Evolutionary conservation across 306 rosid species (phyloP).

Genomic region (Bauhinia variegata): DNA sequence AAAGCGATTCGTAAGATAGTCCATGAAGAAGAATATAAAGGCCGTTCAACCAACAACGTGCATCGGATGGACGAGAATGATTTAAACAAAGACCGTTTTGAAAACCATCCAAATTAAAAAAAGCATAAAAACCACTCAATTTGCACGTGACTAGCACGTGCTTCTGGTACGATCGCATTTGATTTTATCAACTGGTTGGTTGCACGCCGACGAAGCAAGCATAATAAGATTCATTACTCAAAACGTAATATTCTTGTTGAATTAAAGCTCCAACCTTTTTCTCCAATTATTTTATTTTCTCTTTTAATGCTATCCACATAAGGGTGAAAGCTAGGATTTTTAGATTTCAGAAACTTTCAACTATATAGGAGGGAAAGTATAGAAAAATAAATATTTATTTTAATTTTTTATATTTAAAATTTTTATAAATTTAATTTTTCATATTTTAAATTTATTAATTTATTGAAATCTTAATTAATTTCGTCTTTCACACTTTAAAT

Average conservation of each 20-base stretch:
- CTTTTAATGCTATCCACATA: not conserved
- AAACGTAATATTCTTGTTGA: not conserved
- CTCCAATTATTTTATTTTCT: not conserved
- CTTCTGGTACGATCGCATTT: not conserved
- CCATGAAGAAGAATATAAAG: not conserved
- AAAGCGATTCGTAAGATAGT: conserved; percentile 12
- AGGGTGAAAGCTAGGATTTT: not conserved
- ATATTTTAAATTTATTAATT: too few relatives aligned
- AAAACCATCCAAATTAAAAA: conserved; percentile 17
- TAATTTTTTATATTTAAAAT: too few relatives aligned
- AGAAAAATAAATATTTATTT: too few relatives aligned
- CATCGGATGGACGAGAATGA: not conserved
- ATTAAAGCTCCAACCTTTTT: not conserved
- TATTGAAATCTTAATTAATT: too few relatives aligned
- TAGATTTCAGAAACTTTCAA: not conserved
- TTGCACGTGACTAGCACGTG: conserved; percentile 4
- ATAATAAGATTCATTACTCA: not conserved
- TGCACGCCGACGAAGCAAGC: not conserved
- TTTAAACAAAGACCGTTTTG: too few relatives aligned
- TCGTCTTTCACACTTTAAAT: too few relatives aligned
- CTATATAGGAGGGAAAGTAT: not conserved
- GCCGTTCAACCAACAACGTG: conserved; percentile 17
- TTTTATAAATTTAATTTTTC: too few relatives aligned
- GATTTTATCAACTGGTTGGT: too few relatives aligned
- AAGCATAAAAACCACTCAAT: not conserved